These are phyloP conservation scores for Suhomyces sp. DNA, from an alignment of 805 yeast species.

Conservation along the genomic window DNA sequence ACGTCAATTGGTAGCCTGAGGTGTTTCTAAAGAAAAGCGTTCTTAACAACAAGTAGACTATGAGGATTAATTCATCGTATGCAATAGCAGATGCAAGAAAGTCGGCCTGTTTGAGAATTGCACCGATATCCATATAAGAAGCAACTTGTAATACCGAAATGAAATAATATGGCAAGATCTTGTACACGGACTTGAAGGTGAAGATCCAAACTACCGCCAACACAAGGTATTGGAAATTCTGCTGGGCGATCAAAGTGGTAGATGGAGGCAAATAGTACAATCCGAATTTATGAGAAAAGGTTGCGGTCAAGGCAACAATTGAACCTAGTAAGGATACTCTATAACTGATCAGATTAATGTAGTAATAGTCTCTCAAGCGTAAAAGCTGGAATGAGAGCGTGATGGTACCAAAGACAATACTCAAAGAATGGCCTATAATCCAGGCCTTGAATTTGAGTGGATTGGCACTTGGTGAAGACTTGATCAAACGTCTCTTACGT, in stretches of 20 bases:
- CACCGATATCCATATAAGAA: conserved; percentile 36
- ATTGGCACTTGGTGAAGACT: conserved; percentile 26
- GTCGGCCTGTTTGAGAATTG: conserved; percentile 38
- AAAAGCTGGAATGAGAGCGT: conserved; percentile 37
- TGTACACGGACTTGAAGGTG: conserved; percentile 64
- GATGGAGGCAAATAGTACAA: conserved; percentile 57
- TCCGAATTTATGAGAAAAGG: conserved; percentile 60
- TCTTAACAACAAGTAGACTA: conserved; percentile 54
- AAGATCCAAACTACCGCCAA: conserved; percentile 60
- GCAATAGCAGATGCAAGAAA: conserved; percentile 50
- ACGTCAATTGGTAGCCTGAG: conserved; percentile 64
- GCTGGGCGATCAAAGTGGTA: conserved; percentile 65
- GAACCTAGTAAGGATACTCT: conserved; percentile 58
- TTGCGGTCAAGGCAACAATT: conserved; percentile 48
- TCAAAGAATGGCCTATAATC: conserved; percentile 54
- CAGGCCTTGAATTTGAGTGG: conserved; percentile 50
- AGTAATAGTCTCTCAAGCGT: conserved; percentile 38
- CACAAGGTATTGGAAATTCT: conserved; percentile 68
- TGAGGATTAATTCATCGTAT: conserved; percentile 57
- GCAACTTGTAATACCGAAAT: conserved; percentile 60
- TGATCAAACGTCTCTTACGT: conserved; percentile 30
- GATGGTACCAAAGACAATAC: conserved; percentile 47
- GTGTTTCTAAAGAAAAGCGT: conserved; percentile 63
- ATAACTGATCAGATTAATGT: conserved; percentile 52
- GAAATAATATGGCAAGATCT: conserved; percentile 58